Conservation (phyloP, 2,329 filamentous ascomycete species). For the Laburnicola sp. region DNA sequence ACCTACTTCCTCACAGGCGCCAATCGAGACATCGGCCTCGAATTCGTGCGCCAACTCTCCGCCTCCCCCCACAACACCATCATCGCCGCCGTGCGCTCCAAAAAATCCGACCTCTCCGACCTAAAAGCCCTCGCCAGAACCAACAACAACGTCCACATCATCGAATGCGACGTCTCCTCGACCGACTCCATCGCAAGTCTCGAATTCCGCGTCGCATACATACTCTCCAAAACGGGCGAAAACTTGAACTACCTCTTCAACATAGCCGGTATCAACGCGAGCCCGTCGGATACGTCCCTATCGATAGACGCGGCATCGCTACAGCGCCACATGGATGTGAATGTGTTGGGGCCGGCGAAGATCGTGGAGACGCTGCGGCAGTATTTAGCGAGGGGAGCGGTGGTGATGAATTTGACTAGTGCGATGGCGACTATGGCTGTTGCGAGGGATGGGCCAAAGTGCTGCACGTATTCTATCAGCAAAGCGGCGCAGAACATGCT, state of each 20-base stretch:
- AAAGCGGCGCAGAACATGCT: conserved; percentile 53
- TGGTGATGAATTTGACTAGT: conserved; percentile 42
- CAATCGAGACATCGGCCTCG: conserved; percentile 39
- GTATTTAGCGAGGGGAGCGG: conserved; percentile 35
- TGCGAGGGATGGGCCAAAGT: conserved; percentile 37
- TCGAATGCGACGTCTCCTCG: conserved; percentile 46
- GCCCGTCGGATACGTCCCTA: conserved; percentile 44
- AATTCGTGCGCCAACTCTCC: conserved; percentile 38
- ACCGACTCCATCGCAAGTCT: conserved; percentile 40
- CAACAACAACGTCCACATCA: conserved; percentile 41
- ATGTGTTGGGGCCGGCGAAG: conserved; percentile 54
- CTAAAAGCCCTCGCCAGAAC: conserved; percentile 30
- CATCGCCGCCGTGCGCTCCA: conserved; percentile 47
- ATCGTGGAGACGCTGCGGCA: conserved; percentile 45
- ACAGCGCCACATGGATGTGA: conserved; percentile 48
- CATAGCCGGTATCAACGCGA: conserved; percentile 49
- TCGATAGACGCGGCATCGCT: conserved; percentile 45
- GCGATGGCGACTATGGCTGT: conserved; percentile 40
- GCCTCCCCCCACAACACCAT: conserved; percentile 39
- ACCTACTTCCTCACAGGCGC: conserved; percentile 41
- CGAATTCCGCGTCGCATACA: conserved; percentile 39
- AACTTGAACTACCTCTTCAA: conserved; percentile 51
- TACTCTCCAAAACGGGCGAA: conserved; percentile 35
- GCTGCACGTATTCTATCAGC: conserved; percentile 48
- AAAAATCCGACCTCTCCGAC: conserved; percentile 31